These are phyloP conservation scores for Fusarium multiceps DNA, from an alignment of 2,329 filamentous ascomycete species.

Conservation along the genomic window DNA sequence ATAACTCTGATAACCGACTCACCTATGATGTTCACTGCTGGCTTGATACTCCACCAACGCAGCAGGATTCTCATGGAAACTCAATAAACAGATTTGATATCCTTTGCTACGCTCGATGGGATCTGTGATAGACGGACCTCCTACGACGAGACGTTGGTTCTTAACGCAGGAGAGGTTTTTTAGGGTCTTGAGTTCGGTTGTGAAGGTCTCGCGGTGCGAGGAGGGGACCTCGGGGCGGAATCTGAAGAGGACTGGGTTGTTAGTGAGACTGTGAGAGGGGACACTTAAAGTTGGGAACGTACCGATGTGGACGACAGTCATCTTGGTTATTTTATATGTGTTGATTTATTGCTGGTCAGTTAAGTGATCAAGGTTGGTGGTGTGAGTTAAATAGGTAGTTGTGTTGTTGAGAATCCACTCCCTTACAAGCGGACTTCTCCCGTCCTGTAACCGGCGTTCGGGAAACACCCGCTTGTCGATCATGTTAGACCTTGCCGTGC, in stretches of 20 bases:
- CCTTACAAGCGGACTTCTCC: neutral
- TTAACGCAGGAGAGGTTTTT: slow-evolving; percentile 61
- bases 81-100: slow-evolving; percentile 62
- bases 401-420: neutral
- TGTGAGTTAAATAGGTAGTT: neutral
- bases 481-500: too few species aligned
- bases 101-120: slow-evolving; percentile 65
- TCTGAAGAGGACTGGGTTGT: slow-evolving; percentile 59
- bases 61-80: slow-evolving; percentile 59
- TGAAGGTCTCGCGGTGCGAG: slow-evolving; percentile 58
- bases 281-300: too few species aligned
- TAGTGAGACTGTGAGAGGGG: neutral
- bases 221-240: slow-evolving; percentile 56
- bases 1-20: neutral
- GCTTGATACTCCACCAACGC: slow-evolving; percentile 64
- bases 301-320: slow-evolving; percentile 54
- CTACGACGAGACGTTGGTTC: slow-evolving; percentile 60
- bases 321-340: slow-evolving; percentile 6
- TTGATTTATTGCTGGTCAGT: neutral
- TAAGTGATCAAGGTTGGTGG: neutral
- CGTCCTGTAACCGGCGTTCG: neutral
- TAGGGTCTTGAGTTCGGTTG: slow-evolving; percentile 60
- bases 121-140: slow-evolving; percentile 63
- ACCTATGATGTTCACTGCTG: slow-evolving; percentile 63
- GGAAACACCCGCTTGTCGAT: neutral